phyloP scores from a whole-genome alignment of 495 filamentous ascomycete genomes.

The Lophium mytilinum region DNA sequence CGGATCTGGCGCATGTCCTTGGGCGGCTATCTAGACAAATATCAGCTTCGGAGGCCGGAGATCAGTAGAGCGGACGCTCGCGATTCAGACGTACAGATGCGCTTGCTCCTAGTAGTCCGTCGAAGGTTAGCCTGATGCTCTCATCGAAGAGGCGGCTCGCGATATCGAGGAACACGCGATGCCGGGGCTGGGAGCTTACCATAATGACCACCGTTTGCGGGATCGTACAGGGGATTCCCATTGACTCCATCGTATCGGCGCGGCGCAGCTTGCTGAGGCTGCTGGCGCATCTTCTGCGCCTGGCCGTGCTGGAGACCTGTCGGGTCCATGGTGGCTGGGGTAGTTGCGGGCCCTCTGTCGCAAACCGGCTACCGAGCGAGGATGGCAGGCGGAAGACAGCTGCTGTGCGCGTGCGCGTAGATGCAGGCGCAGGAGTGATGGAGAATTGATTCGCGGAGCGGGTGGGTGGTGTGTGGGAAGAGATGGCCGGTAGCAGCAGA shows the following conservation, averaged over 20 bases:
- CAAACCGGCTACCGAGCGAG: background rate
- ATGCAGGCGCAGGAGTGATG: background rate
- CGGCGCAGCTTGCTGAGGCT: conserved; percentile 6
- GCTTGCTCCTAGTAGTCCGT: conserved; percentile 56
- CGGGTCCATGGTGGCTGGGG: conserved; percentile 44
- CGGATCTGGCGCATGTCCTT: conserved; percentile 73
- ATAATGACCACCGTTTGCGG: conserved; percentile 77
- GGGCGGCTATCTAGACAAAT: conserved; percentile 44
- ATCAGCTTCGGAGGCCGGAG: conserved; percentile 3
- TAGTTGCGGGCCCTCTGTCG: background rate
- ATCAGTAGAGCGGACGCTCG: conserved; percentile 8
- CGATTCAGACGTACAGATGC: conserved; percentile 54
- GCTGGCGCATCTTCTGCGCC: conserved; percentile 44
- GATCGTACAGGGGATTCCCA: conserved; percentile 63
- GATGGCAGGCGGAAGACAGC: background rate
- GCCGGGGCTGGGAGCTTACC: conserved; percentile 47
- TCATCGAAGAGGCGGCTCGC: background rate
- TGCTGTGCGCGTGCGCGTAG: background rate
- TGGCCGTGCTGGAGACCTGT: conserved; percentile 44
- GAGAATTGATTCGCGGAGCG: background rate
- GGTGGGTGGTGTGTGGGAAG: too few relatives aligned
- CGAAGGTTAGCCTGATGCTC: conserved; percentile 12
- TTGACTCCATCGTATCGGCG: conserved; percentile 34
- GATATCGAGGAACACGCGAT: background rate
- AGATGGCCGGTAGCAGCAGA: background rate